Base-by-base conservation (phyloP, 106 monocot genomes). In the Posidonia australis region DNA sequence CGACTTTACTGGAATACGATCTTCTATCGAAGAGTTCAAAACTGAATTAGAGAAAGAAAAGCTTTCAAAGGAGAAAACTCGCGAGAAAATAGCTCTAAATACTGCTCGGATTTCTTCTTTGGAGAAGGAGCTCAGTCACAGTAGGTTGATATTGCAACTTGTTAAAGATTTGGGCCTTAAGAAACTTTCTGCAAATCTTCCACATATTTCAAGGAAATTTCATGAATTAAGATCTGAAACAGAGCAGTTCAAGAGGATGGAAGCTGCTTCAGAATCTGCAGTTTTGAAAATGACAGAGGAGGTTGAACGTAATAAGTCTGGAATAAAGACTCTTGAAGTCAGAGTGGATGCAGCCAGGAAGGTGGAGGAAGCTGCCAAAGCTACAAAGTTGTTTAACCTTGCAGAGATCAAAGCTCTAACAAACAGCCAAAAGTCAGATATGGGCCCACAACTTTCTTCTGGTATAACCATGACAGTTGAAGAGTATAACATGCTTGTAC, bases 291-390 rank as follows among this genome's bases (percentile, higher is more conserved):
- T 84, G 45, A 56, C 63, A 7, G 53, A 62, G n/a, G 93, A 84
- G 44, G 84, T 86, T 70, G 84, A 90, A n/a, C 77, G 69, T 48
- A 75, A 44, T 29, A 81, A 82, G 52, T 53, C 59, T 44, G 71
- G 69, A 43, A 78, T 78, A 59, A 89, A 72, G 62, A 77, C 79
- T 24, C 79, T 75, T 45, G 86, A 94, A 53, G 72, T 79, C 22
- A 72, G 80, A 48, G 81, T 44, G 41, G 54, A 76, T 65, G 93
- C 88, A 52, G 86, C 89, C 10, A 83, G 76, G 67, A 93, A 86
- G 69, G 77, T 89, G 79, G 86, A 89, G 84, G 80, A 84, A 65
- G 79, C 89, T 5, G 85, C 89, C 54, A 83, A 71, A 81, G 83
- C 88, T 60, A 70, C 81, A 31, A 82, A 88, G 77, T 62, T 74